Evolutionary conservation across 108 stramenopile genomes (phyloP).

Genomic region (Cyclotella choctawhatcheeana): DNA sequence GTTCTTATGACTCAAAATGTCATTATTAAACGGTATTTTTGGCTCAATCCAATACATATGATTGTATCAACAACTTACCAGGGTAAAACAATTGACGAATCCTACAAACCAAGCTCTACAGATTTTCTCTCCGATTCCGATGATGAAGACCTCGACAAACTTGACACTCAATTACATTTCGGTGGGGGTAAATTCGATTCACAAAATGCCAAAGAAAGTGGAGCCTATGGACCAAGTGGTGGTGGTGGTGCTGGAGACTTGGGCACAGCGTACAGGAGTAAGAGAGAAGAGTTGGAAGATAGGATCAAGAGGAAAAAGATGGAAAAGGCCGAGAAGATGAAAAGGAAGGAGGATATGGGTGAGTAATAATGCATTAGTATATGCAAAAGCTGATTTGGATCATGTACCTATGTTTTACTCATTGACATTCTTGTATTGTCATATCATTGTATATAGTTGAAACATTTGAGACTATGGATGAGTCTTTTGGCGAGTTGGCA

Average conservation of each 20-base stretch:
- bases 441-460: slow-evolving; percentile 34
- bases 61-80: slow-evolving; percentile 22
- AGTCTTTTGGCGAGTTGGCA: slow-evolving; percentile 83
- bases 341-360: slow-evolving; percentile 86
- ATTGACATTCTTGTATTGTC: neutral
- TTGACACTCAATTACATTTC: slow-evolving; percentile 92
- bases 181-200: slow-evolving; percentile 69
- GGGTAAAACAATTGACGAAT: slow-evolving; percentile 80
- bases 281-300: slow-evolving; percentile 91
- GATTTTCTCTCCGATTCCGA: slow-evolving; percentile 74
- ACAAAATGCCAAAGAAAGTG: slow-evolving; percentile 25
- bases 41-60: too few species aligned
- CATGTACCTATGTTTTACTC: neutral
- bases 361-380: neutral
- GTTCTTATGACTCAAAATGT: too few species aligned
- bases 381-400: neutral
- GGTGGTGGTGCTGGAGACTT: slow-evolving; percentile 44
- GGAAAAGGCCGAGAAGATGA: slow-evolving; percentile 84
- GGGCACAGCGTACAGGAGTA: slow-evolving; percentile 68
- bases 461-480: slow-evolving; percentile 88
- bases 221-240: slow-evolving; percentile 58
- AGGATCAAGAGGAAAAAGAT: slow-evolving; percentile 87
- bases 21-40: too few species aligned
- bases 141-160: slow-evolving; percentile 80
- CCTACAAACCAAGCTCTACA: slow-evolving; percentile 51